A percentile compares a stretch with the other conserved stretches of the same genome.
These are phyloP conservation scores for Phalaenopsis equestris DNA, from an alignment of 106 monocot species.

Conservation along the genomic window DNA sequence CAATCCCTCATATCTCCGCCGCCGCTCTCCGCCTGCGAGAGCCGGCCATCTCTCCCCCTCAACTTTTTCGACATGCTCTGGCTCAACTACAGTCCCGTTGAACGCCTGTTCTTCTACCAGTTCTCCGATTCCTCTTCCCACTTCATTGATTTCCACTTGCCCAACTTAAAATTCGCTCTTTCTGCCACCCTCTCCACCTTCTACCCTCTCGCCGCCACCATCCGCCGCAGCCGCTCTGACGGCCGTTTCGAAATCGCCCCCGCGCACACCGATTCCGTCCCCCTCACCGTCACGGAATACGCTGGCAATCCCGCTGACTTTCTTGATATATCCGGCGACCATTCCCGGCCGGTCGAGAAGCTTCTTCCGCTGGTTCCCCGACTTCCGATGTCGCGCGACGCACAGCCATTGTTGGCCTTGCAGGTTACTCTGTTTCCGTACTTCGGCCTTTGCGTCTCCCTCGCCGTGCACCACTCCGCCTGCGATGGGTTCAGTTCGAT, in stretches of 20 bases:
- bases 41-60: slow-evolving; percentile 7
- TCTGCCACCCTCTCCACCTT: slow-evolving; percentile 6
- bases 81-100: background rate
- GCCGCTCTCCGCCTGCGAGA: background rate
- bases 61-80: slow-evolving; percentile 13
- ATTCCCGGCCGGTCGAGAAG: background rate
- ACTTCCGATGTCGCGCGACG: background rate
- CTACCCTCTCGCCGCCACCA: slow-evolving; percentile 12
- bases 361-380: background rate
- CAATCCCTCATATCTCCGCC: slow-evolving; percentile 9
- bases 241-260: slow-evolving; percentile 16
- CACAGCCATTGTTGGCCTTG: slow-evolving; percentile 1
- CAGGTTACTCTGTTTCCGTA: slow-evolving; percentile 9
- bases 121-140: slow-evolving; percentile 6
- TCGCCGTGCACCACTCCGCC: slow-evolving; percentile 3
- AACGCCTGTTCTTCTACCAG: slow-evolving; percentile 17
- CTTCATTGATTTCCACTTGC: slow-evolving; percentile 8
- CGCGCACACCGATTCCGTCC: slow-evolving; percentile 17
- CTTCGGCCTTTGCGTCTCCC: background rate
- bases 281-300: slow-evolving; percentile 13
- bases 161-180: slow-evolving; percentile 7
- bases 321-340: slow-evolving; percentile 3
- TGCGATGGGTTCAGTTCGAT: slow-evolving; percentile 10
- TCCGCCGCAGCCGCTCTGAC: background rate
- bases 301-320: background rate